Conservation (phyloP, 352 stramenopile species). For the Phytophthora pinifolia region DNA sequence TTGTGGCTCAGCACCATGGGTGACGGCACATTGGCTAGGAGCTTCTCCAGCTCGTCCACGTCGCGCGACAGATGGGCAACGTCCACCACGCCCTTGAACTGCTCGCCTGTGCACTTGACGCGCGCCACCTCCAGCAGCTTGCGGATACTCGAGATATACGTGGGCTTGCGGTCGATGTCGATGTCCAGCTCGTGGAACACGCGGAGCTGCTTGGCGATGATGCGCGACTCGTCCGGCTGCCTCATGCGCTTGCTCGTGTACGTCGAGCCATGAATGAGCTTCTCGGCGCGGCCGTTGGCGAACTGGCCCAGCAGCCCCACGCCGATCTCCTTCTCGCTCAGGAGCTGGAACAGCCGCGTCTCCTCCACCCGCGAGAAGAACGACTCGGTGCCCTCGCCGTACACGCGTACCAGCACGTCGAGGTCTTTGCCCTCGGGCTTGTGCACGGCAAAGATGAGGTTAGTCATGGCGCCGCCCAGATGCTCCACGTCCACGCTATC, state of each 20-base stretch:
- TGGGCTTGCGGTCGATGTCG: conserved; percentile 57
- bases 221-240: conserved; percentile 37
- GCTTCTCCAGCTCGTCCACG: conserved; percentile 57
- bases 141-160: conserved; percentile 56
- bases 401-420: conserved; percentile 80
- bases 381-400: conserved; percentile 76
- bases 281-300: conserved; percentile 71
- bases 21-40: conserved; percentile 60
- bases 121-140: conserved; percentile 61
- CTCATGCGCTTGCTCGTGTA: conserved; percentile 77
- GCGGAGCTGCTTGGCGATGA: conserved; percentile 68
- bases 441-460: conserved; percentile 82
- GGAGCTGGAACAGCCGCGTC: conserved; percentile 72
- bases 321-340: conserved; percentile 71
- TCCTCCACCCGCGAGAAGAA: conserved; percentile 83
- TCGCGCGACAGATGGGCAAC: conserved; percentile 46
- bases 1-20: conserved; percentile 91
- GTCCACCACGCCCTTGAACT: conserved; percentile 50
- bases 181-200: conserved; percentile 74
- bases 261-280: conserved; percentile 69
- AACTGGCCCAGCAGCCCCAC: conserved; percentile 80
- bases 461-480: conserved; percentile 82
- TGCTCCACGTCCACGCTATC: conserved; percentile 66
- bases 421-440: conserved; percentile 61
- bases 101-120: conserved; percentile 48